phyloP scores from a whole-genome alignment of 208 protist genomes.

The Crithidia mellificae region DNA sequence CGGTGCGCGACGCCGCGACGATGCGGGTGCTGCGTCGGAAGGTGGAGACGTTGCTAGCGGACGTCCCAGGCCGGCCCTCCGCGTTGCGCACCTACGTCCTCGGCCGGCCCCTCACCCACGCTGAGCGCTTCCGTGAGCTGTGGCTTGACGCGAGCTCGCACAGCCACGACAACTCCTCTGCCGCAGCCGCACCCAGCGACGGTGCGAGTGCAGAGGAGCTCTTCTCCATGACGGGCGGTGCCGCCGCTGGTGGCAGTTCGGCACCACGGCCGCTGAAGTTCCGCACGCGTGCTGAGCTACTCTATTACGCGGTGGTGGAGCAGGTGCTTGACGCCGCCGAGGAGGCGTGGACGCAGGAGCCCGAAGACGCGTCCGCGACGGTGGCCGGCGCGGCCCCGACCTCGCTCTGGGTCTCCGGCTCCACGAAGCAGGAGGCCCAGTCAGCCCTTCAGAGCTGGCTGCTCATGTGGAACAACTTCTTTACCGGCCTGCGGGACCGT shows the following conservation, averaged over 20 bases:
- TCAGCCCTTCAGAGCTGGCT: slow-evolving; percentile 55
- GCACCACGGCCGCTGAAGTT: slow-evolving; percentile 56
- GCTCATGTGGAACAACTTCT: slow-evolving; percentile 53
- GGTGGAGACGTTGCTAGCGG: slow-evolving; percentile 58
- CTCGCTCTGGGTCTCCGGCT: slow-evolving; percentile 20
- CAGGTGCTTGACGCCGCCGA: slow-evolving; percentile 61
- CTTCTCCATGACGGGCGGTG: slow-evolving; percentile 65
- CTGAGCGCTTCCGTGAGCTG: slow-evolving; percentile 80
- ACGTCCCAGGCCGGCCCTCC: slow-evolving; percentile 42
- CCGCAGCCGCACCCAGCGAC: not conserved
- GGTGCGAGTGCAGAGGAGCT: slow-evolving; percentile 35
- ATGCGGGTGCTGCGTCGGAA: slow-evolving; percentile 56
- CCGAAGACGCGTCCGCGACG: slow-evolving; percentile 1
- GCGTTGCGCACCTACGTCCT: slow-evolving; percentile 61
- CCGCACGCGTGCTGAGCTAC: slow-evolving; percentile 68
- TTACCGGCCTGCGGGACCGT: slow-evolving; percentile 46
- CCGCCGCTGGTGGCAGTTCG: not conserved
- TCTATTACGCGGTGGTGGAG: slow-evolving; percentile 70
- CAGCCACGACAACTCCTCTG: not conserved
- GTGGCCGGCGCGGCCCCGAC: slow-evolving; percentile 1
- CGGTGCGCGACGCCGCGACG: slow-evolving; percentile 27
- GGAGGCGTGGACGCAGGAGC: slow-evolving; percentile 43
- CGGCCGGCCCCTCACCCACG: slow-evolving; percentile 47
- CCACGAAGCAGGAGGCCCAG: slow-evolving; percentile 33
- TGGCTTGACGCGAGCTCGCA: slow-evolving; percentile 49